Evolutionary conservation across 208 protist genomes (phyloP).

Genomic region (Trypanosomatidae sp.): DNA sequence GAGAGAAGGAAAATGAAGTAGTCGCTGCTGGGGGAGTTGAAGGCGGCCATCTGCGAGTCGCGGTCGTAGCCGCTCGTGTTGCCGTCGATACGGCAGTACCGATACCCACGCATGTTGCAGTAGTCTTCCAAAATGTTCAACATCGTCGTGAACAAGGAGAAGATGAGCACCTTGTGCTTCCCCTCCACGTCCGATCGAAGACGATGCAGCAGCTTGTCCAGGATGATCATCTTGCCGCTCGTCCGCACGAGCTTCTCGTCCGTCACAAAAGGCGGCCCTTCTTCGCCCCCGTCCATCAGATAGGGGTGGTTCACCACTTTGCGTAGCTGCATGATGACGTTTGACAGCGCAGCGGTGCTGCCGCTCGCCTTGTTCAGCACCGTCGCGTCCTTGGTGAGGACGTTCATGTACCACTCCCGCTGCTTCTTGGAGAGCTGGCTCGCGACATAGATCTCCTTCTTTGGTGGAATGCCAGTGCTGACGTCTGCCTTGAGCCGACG

Average conservation of each 20-base stretch:
- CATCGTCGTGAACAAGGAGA: slow-evolving; percentile 97
- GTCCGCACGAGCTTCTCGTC: slow-evolving; percentile 90
- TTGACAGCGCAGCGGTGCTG: slow-evolving; percentile 57
- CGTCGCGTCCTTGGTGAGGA: slow-evolving; percentile 95
- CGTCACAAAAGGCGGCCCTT: slow-evolving; percentile 87
- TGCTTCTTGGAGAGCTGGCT: slow-evolving; percentile 95
- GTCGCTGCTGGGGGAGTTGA: slow-evolving; percentile 90
- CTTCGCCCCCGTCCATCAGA: slow-evolving; percentile 95
- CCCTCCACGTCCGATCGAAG: slow-evolving; percentile 66
- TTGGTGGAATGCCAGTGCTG: slow-evolving; percentile 96
- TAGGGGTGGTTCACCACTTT: slow-evolving; percentile 97
- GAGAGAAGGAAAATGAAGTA: slow-evolving; percentile 98
- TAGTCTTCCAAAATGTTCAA: slow-evolving; percentile 94
- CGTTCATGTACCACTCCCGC: slow-evolving; percentile 94
- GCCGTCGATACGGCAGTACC: slow-evolving; percentile 93
- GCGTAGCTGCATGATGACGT: slow-evolving; percentile 91
- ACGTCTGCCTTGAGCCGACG: slow-evolving; percentile 97
- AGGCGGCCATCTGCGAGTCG: slow-evolving; percentile 94
- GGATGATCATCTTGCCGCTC: slow-evolving; percentile 95
- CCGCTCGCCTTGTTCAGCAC: slow-evolving; percentile 90
- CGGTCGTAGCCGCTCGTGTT: slow-evolving; percentile 85
- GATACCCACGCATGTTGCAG: slow-evolving; percentile 74
- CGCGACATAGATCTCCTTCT: slow-evolving; percentile 97
- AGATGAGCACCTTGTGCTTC: slow-evolving; percentile 97
- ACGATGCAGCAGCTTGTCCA: slow-evolving; percentile 94